Evolutionary conservation across 1,284 basidiomycete species (phyloP).

Genomic region (Cystobasidium sp.): DNA sequence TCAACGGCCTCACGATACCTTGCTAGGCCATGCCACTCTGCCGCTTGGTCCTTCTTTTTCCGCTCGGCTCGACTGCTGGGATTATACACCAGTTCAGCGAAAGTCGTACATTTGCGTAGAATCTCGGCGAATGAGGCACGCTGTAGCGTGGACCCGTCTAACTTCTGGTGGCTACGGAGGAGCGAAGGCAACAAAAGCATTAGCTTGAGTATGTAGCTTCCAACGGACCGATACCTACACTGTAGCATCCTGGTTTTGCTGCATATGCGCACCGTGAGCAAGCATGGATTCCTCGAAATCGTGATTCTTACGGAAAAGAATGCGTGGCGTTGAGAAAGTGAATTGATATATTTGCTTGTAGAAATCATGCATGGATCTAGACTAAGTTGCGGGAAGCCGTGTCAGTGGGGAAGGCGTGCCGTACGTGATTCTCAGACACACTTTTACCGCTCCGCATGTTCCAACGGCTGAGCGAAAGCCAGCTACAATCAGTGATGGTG

Average conservation of each 20-base stretch:
- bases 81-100: conserved; percentile 54
- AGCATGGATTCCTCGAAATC: conserved; percentile 64
- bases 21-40: conserved; percentile 59
- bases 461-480: conserved; percentile 76
- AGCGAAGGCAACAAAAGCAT: not conserved
- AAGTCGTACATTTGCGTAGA: conserved; percentile 64
- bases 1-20: conserved; percentile 57
- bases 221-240: not conserved
- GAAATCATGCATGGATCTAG: conserved; percentile 74
- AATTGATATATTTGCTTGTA: conserved; percentile 78
- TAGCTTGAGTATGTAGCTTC: not conserved
- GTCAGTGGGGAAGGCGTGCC: not conserved
- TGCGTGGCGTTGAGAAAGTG: conserved; percentile 67
- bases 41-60: not conserved
- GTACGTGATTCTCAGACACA: conserved; percentile 55
- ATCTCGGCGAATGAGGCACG: conserved; percentile 57
- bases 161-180: not conserved
- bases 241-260: conserved; percentile 1
- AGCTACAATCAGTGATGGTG: conserved; percentile 75
- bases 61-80: not conserved
- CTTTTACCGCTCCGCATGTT: conserved; percentile 75
- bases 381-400: conserved; percentile 60
- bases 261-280: conserved; percentile 37
- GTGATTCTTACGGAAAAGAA: conserved; percentile 75
- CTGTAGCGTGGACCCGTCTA: not conserved